phyloP scores from a whole-genome alignment of 257 asterid genomes.

The Solanum gandarillasii region DNA sequence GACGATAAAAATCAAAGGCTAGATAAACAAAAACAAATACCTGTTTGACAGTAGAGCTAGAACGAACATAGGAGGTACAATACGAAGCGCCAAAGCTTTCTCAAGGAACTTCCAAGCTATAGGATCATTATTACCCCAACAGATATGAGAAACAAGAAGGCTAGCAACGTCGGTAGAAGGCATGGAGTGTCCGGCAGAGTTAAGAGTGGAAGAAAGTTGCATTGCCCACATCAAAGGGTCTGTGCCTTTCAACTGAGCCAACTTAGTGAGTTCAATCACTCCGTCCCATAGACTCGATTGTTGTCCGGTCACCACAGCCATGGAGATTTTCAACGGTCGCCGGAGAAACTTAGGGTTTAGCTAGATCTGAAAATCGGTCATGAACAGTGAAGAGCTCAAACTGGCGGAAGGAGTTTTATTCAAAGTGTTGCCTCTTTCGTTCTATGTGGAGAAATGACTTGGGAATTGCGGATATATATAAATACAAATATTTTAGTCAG shows the following conservation, averaged over 20 bases:
- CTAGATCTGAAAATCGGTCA: background rate
- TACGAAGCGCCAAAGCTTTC: conserved; percentile 57
- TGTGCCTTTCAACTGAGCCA: conserved; percentile 59
- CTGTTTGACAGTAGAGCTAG: conserved; percentile 76
- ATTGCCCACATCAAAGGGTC: conserved; percentile 84
- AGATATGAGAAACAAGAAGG: conserved; percentile 69
- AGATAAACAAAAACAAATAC: conserved; percentile 1
- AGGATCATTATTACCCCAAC: conserved; percentile 74
- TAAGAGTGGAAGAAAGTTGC: conserved; percentile 54
- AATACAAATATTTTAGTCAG: background rate
- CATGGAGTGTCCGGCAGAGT: conserved; percentile 51
- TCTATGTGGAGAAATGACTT: background rate
- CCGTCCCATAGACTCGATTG: conserved; percentile 39
- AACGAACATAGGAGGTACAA: conserved; percentile 72
- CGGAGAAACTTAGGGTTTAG: background rate
- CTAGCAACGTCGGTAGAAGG: conserved; percentile 74
- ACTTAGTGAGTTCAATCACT: conserved; percentile 59
- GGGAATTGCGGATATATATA: background rate
- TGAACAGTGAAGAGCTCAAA: background rate
- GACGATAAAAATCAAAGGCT: background rate
- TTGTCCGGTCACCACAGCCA: conserved; percentile 18
- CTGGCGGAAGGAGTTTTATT: background rate
- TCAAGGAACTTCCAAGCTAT: conserved; percentile 88
- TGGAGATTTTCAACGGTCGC: background rate
- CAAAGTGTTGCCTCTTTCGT: background rate